Base-by-base conservation (phyloP, 257 asterid species). In the Solanum chmielewskii region DNA sequence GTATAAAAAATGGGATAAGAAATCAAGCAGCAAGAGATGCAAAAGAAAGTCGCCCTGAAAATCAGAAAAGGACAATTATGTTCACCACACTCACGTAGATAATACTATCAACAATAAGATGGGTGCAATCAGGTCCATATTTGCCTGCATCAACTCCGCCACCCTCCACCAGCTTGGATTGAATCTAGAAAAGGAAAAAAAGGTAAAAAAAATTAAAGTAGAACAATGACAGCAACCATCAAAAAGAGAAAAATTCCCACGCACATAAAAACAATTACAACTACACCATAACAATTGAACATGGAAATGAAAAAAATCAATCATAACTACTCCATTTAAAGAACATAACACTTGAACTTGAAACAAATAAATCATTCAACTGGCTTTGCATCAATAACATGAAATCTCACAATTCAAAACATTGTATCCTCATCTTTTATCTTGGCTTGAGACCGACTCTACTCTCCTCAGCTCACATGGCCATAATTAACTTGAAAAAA, bases 111-210 rank as follows among this genome's bases (percentile, higher is more conserved):
- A 96, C 97, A 87, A 97, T 92, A 41, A 96, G 94, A 87, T 95
- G 98, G 59, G 92, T 95, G 88, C 98, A 97, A 86, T 90, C 93
- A 25, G 98, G 91, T 10, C 98, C 95, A 78, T 91, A 94, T 42
- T 87, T 89, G 35, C 90, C 93, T 88, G 87, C 92, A 86, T 96
- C 99, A 83, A 88, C 56, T 68, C 92, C 99, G 27, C 99, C 99
- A 42, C 98, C 96, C 64, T 91, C 94, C 13, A 93, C 41, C 23
- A 97, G 95, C 94, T 88, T 93, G 90, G 88, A 89, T 52, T 91
- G 92, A 56, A 93, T 88, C 99, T 97, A 81, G 29, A 49, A 49
- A 29, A 16, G 44, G 45, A 52, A 81, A 49, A 81, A 81, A 81
- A 35, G 9, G 45, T 11, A 11, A 4, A 21, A 47, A 78, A 10